Evolutionary conservation across 257 asterid species (phyloP).

Genomic region (Lycium barbarum): DNA sequence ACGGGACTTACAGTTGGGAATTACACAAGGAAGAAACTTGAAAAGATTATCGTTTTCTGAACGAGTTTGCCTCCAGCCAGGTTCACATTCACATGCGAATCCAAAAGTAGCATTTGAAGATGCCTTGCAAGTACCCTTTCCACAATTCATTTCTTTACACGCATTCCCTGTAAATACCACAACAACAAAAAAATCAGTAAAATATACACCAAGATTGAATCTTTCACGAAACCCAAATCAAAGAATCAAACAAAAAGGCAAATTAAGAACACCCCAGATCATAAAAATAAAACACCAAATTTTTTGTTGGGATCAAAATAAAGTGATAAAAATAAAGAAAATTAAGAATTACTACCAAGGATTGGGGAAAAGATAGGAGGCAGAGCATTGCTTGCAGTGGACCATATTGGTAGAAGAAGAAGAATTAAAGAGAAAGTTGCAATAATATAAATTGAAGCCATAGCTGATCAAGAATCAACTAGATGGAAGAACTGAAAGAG

Average conservation of each 20-base stretch:
- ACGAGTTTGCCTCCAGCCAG: conserved; percentile 77
- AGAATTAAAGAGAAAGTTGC: conserved; percentile 43
- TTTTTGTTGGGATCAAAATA: not conserved
- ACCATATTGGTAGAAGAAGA: conserved; percentile 36
- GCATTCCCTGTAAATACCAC: conserved; percentile 38
- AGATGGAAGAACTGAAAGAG: not conserved
- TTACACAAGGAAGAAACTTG: conserved; percentile 67
- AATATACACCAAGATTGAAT: not conserved
- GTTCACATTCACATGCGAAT: conserved; percentile 63
- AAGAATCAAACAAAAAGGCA: not conserved
- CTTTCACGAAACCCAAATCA: not conserved
- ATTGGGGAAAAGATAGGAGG: conserved; percentile 51
- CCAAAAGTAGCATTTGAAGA: conserved; percentile 51
- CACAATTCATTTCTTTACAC: conserved; percentile 59
- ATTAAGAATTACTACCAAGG: conserved; percentile 48
- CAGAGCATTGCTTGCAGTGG: conserved; percentile 40
- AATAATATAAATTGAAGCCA: conserved; percentile 47
- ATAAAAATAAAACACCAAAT: not conserved
- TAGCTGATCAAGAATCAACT: conserved; percentile 26
- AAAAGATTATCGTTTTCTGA: conserved; percentile 37
- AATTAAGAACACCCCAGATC: not conserved
- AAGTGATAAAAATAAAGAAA: not conserved
- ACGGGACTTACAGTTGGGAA: conserved; percentile 69
- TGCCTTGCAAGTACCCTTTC: conserved; percentile 63
- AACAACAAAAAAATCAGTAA: not conserved